A percentile compares a stretch with the other conserved stretches of the same genome.
Evolutionary conservation across 2,329 filamentous ascomycete genomes (phyloP).

Genomic region (Cladosporium sp.): DNA sequence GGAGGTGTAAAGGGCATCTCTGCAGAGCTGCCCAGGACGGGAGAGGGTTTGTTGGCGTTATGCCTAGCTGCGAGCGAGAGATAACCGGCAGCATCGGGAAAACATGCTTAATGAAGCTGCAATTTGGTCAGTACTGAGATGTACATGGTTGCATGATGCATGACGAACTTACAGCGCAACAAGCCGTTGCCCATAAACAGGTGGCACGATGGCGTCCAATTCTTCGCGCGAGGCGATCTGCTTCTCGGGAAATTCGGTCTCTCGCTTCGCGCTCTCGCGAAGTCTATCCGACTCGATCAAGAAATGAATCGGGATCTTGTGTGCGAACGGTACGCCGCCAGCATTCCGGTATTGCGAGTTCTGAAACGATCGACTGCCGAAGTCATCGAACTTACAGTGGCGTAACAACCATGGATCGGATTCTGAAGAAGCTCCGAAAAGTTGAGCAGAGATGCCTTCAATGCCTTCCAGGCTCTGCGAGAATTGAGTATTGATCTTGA

Average conservation of each 20-base stretch:
- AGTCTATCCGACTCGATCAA: not conserved
- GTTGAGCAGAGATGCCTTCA: not conserved
- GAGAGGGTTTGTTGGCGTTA: not conserved
- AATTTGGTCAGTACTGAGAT: not conserved
- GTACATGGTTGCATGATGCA: no score
- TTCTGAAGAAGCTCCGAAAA: constrained; percentile 3
- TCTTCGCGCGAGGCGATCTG: constrained; percentile 5
- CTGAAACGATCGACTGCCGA: constrained; percentile 2
- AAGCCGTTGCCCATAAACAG: not conserved
- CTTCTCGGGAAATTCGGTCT: not conserved
- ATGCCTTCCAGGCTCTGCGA: constrained; percentile 5
- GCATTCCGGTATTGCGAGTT: constrained; percentile 5
- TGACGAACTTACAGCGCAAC: constrained; percentile 2
- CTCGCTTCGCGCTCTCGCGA: not conserved
- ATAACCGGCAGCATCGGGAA: constrained; percentile 5
- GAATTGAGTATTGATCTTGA: constrained; percentile 5
- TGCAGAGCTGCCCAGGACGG: not conserved
- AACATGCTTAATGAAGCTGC: not conserved
- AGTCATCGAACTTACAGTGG: constrained; percentile 7
- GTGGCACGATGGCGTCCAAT: not conserved
- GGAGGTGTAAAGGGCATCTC: not conserved
- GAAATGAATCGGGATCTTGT: constrained; percentile 6
- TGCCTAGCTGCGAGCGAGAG: constrained; percentile 1
- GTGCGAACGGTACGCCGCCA: constrained; percentile 2
- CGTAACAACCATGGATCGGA: constrained; percentile 5